Conservation (phyloP, 805 yeast species). For the Limtongia smithiae region DNA sequence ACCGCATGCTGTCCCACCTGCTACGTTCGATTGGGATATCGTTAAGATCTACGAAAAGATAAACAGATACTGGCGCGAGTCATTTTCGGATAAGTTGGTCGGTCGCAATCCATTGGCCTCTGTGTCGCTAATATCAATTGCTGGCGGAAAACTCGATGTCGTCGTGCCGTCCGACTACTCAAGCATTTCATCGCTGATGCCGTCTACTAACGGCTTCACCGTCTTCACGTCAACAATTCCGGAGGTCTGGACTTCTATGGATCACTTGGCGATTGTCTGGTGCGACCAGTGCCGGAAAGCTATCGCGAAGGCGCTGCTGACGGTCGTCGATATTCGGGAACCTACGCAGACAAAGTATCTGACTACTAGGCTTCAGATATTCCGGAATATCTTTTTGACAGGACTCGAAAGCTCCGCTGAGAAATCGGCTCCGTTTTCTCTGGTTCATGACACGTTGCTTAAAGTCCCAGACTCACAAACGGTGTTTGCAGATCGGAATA, state of each 20-base stretch:
- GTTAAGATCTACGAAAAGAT: constrained; percentile 67
- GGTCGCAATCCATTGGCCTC: constrained; percentile 51
- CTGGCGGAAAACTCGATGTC: constrained; percentile 80
- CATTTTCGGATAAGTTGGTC: constrained; percentile 42
- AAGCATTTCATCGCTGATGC: constrained; percentile 64
- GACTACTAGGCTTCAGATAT: constrained; percentile 54
- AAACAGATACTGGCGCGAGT: constrained; percentile 76
- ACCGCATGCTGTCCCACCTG: constrained; percentile 90
- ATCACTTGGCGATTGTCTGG: constrained; percentile 95
- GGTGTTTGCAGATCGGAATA: constrained; percentile 13
- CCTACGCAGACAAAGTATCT: constrained; percentile 50
- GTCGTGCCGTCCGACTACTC: constrained; percentile 90
- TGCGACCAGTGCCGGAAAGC: constrained; percentile 77
- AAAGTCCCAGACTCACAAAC: constrained; percentile 17
- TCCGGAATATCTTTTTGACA: constrained; percentile 44
- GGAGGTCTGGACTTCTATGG: constrained; percentile 88
- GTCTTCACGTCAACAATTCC: constrained; percentile 85
- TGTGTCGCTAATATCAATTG: constrained; percentile 73
- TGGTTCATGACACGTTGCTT: constrained; percentile 30
- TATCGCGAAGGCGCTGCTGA: constrained; percentile 57
- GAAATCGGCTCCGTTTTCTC: constrained; percentile 11
- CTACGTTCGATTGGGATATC: constrained; percentile 88
- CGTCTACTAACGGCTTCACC: constrained; percentile 72
- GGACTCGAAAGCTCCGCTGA: constrained; percentile 29
- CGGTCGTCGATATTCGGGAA: constrained; percentile 50